These are phyloP conservation scores for Pyrenophora tritici-repentis DNA, from an alignment of 2,329 filamentous ascomycete species.

Conservation along the genomic window DNA sequence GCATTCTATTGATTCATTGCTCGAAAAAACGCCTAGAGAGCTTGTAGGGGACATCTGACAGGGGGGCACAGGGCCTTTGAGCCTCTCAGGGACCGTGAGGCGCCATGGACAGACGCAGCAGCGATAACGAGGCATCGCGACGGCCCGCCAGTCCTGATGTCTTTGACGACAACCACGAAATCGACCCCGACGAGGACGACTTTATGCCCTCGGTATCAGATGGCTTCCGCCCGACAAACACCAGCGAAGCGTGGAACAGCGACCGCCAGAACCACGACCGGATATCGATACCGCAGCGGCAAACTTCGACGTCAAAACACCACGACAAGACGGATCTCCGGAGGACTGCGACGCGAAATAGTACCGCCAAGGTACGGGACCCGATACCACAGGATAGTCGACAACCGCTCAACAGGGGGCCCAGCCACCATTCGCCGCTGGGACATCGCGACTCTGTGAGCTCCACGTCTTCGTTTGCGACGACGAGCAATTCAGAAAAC, in stretches of 20 bases:
- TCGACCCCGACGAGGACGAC: slow-evolving; percentile 48
- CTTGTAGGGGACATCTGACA: slow-evolving; percentile 26
- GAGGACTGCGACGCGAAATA: slow-evolving; percentile 44
- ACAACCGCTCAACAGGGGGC: slow-evolving; percentile 26
- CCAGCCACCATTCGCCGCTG: slow-evolving; percentile 34
- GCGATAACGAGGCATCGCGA: slow-evolving; percentile 33
- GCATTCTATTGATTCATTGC: slow-evolving; percentile 13
- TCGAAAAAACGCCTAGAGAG: slow-evolving; percentile 15
- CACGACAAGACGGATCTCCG: slow-evolving; percentile 31
- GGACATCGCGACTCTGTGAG: slow-evolving; percentile 46
- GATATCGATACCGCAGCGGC: slow-evolving; percentile 30
- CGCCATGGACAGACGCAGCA: slow-evolving; percentile 48
- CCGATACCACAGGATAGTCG: slow-evolving; percentile 29
- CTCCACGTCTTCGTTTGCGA: slow-evolving; percentile 50
- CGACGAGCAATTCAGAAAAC: slow-evolving; percentile 57
- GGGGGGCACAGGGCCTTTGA: slow-evolving; percentile 32
- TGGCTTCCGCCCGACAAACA: slow-evolving; percentile 51
- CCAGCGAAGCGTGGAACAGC: slow-evolving; percentile 23
- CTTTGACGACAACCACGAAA: slow-evolving; percentile 56
- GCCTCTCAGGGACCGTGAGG: slow-evolving; percentile 37
- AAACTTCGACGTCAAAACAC: slow-evolving; percentile 28
- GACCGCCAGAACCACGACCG: slow-evolving; percentile 34
- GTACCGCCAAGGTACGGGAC: slow-evolving; percentile 43
- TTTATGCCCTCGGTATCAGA: slow-evolving; percentile 52
- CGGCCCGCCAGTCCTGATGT: slow-evolving; percentile 49